A percentile compares a stretch with the other conserved stretches of the same genome.
Evolutionary conservation across 257 asterid species (phyloP).

Genomic region (Gardenia jasminoides): DNA sequence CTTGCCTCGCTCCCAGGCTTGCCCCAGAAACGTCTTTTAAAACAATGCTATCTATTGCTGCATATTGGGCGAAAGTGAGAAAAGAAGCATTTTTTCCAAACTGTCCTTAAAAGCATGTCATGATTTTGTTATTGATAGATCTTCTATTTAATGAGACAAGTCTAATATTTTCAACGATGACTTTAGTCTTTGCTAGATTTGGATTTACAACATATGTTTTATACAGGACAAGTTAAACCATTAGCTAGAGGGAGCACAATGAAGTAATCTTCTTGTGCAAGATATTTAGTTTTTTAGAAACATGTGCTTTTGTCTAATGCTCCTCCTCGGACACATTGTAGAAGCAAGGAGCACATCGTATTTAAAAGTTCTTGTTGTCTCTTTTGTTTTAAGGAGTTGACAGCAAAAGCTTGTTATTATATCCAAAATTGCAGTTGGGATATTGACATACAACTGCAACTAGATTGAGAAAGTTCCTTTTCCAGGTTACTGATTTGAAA

Average conservation of each 20-base stretch:
- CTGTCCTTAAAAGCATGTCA: not conserved
- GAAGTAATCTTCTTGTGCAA: not conserved
- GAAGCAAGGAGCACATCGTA: not conserved
- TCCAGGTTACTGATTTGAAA: not conserved
- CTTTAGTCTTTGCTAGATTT: not conserved
- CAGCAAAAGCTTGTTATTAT: not conserved
- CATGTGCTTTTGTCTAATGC: not conserved
- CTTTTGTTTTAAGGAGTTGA: not conserved
- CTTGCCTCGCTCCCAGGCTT: no score
- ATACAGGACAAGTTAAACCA: not conserved
- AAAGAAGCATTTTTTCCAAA: not conserved
- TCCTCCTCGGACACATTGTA: not conserved
- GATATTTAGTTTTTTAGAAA: not conserved
- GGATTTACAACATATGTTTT: no score
- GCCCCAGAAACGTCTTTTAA: no score
- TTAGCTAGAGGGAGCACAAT: not conserved
- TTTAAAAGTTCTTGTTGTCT: not conserved
- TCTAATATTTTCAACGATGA: not conserved
- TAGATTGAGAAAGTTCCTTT: not conserved
- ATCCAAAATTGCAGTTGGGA: not conserved
- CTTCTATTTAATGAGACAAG: no score
- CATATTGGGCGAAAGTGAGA: not conserved
- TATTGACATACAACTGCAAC: not conserved
- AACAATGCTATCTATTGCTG: no score
- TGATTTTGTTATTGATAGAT: not conserved